A percentile compares a stretch with the other conserved stretches of the same genome.
phyloP scores from a whole-genome alignment of 305 asterid species.

The Ajuga reptans region DNA sequence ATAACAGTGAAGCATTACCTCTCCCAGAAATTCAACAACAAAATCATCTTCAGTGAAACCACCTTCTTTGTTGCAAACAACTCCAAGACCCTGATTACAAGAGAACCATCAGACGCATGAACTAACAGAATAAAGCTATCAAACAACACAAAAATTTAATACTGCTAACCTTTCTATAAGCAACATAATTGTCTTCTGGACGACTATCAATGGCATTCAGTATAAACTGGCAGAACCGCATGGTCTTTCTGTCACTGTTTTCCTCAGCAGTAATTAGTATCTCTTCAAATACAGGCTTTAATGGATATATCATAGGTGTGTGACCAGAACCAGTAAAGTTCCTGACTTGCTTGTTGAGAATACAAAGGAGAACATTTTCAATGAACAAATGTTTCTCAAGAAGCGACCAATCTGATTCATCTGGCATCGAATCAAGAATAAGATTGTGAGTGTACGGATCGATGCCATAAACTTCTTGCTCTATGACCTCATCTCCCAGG shows the following conservation, averaged over 20 bases:
- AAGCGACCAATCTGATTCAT: slow-evolving; percentile 81
- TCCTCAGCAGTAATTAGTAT: slow-evolving; percentile 56
- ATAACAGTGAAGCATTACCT: slow-evolving; percentile 44
- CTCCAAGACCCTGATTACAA: slow-evolving; percentile 88
- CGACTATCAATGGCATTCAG: slow-evolving; percentile 78
- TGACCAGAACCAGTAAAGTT: slow-evolving; percentile 73
- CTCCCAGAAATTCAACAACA: slow-evolving; percentile 96
- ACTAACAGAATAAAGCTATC: slow-evolving; percentile 4
- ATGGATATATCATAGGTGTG: slow-evolving; percentile 81
- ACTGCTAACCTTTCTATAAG: slow-evolving; percentile 80
- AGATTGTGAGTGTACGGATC: slow-evolving; percentile 97
- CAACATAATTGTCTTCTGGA: slow-evolving; percentile 84
- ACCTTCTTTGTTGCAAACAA: slow-evolving; percentile 91
- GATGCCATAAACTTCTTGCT: slow-evolving; percentile 98
- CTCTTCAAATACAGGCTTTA: slow-evolving; percentile 77
- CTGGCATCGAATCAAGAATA: slow-evolving; percentile 97
- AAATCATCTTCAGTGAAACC: slow-evolving; percentile 91
- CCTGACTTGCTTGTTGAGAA: slow-evolving; percentile 80
- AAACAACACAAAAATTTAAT: background rate
- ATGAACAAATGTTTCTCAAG: slow-evolving; percentile 78
- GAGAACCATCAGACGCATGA: slow-evolving; percentile 22
- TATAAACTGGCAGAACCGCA: slow-evolving; percentile 59
- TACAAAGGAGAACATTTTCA: slow-evolving; percentile 82
- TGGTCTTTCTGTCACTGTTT: slow-evolving; percentile 53
- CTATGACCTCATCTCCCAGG: slow-evolving; percentile 86